Evolutionary conservation across 306 rosid genomes (phyloP).

Genomic region (Quercus robur): DNA sequence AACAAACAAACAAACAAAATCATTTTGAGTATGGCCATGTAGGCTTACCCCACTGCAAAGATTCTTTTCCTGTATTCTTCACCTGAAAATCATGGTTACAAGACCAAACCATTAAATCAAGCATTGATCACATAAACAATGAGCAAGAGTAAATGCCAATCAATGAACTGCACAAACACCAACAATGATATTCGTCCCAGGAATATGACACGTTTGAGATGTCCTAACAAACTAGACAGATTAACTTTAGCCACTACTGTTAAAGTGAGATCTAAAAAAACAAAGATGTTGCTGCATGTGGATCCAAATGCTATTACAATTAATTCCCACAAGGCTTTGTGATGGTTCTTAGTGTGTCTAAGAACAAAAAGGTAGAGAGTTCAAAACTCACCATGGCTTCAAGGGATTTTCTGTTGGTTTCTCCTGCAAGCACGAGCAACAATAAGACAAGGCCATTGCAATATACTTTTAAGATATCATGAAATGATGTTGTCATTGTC

Average conservation of each 20-base stretch:
- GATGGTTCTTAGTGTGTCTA: neutral
- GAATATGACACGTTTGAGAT: too few species aligned
- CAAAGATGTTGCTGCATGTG: too few species aligned
- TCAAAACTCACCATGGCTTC: constrained; percentile 75
- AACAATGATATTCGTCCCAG: neutral
- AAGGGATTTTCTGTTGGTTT: constrained; percentile 60
- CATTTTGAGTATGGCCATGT: neutral
- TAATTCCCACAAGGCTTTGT: too few species aligned
- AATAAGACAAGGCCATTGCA: neutral
- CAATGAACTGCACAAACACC: neutral
- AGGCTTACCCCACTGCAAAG: constrained; percentile 78
- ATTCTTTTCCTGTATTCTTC: constrained; percentile 75
- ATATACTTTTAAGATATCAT: neutral
- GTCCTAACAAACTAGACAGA: too few species aligned
- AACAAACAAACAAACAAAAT: neutral
- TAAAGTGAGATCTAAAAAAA: too few species aligned
- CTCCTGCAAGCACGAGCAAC: constrained; percentile 49
- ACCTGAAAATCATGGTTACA: constrained; percentile 42
- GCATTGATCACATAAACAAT: neutral
- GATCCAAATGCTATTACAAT: too few species aligned
- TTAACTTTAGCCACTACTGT: too few species aligned
- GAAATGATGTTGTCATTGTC: too few species aligned
- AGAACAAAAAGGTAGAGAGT: neutral
- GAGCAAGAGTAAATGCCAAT: neutral
- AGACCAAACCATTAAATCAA: neutral